Conservation (phyloP, 2,329 filamentous ascomycete genomes). For the Phyllosticta citriasiana region DNA sequence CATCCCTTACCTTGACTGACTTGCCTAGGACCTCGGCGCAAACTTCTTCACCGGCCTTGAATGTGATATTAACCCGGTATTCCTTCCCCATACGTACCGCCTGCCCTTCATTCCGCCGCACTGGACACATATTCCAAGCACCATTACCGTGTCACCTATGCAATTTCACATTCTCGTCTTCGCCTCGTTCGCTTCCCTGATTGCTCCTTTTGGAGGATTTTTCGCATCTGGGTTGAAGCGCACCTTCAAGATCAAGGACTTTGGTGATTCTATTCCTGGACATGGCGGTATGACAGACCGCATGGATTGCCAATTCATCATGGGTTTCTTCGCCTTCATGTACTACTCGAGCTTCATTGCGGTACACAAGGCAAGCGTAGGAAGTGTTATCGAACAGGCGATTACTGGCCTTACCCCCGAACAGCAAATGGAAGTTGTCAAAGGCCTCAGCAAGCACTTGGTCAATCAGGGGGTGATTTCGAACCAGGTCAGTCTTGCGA, state of each 20-base stretch:
- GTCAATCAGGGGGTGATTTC: conserved; percentile 52
- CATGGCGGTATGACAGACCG: conserved; percentile 97
- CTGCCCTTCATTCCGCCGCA: conserved; percentile 48
- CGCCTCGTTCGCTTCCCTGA: conserved; percentile 88
- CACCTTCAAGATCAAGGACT: conserved; percentile 99
- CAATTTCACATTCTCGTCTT: conserved; percentile 88
- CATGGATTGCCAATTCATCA: conserved; percentile 99
- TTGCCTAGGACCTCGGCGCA: conserved; percentile 63
- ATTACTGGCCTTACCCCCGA: conserved; percentile 81
- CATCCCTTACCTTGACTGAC: conserved; percentile 4
- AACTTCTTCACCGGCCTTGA: conserved; percentile 86
- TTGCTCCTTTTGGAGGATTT: conserved; percentile 96
- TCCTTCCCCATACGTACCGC: conserved; percentile 65
- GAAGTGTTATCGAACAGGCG: conserved; percentile 78
- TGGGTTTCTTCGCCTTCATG: conserved; percentile 97
- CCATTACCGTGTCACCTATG: conserved; percentile 72
- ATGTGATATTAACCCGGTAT: conserved; percentile 86
- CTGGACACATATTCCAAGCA: conserved; percentile 61
- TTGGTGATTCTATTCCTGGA: conserved; percentile 93
- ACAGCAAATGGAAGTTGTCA: conserved; percentile 75
- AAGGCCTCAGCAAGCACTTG: conserved; percentile 51
- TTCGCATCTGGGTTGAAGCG: conserved; percentile 96
- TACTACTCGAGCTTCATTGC: conserved; percentile 98
- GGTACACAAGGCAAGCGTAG: conserved; percentile 73
- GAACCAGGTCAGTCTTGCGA: conserved; percentile 35